Percentiles rank a stretch among this genome's conserved stretches.
Evolutionary conservation across 169 alveolate genomes (phyloP).

Genomic region (Eimeria falciformis): DNA sequence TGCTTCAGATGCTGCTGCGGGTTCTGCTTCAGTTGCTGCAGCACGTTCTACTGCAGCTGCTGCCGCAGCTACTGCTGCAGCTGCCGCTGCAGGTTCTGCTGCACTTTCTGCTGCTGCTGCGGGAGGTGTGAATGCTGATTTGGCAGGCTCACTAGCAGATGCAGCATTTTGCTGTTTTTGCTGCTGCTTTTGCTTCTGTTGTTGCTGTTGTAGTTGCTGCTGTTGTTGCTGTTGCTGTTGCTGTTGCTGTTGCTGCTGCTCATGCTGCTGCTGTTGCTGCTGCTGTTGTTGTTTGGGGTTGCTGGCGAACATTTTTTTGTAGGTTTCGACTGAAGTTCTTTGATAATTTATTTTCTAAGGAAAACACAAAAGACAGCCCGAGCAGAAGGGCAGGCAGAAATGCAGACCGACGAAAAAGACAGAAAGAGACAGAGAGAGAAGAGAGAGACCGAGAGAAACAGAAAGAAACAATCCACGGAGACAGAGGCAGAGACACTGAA

Average conservation of each 20-base stretch:
- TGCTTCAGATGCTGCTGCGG: too few relatives aligned
- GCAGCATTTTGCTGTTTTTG: neutral
- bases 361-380: neutral
- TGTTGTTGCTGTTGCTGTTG: neutral
- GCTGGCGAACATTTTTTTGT: neutral
- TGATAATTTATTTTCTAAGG: neutral
- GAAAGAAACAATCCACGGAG: neutral
- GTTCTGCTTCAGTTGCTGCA: too few relatives aligned
- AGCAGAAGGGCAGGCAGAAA: neutral
- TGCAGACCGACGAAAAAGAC: neutral
- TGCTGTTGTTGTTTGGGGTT: too few relatives aligned
- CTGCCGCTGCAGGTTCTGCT: too few relatives aligned
- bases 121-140: too few relatives aligned
- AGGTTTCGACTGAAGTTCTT: neutral
- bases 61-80: too few relatives aligned
- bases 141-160: too few relatives aligned
- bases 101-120: too few relatives aligned
- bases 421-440: neutral
- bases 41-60: too few relatives aligned
- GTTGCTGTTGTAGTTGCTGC: neutral
- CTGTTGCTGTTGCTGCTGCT: neutral
- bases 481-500: too few relatives aligned
- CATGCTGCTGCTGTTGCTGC: too few relatives aligned
- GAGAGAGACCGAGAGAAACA: neutral
- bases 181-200: neutral